These are phyloP conservation scores for Alternaria dauci DNA, from an alignment of 2,329 filamentous ascomycete genomes.

Conservation along the genomic window DNA sequence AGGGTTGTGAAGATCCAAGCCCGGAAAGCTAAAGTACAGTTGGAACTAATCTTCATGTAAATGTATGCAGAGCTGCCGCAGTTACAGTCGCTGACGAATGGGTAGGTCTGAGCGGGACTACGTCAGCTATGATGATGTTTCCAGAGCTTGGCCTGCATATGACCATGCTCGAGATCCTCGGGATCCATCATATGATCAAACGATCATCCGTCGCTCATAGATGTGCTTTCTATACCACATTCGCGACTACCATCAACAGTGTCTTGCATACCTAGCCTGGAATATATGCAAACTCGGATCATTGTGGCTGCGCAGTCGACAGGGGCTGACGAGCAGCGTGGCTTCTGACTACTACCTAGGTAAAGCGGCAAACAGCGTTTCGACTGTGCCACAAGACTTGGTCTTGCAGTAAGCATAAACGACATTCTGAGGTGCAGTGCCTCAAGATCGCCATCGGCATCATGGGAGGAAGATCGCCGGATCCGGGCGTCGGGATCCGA, in stretches of 20 bases:
- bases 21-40: conserved; percentile 2
- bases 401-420: neutral
- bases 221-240: neutral
- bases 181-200: neutral
- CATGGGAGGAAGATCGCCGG: neutral
- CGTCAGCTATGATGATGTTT: neutral
- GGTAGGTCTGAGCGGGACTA: conserved; percentile 10
- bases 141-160: conserved; percentile 17
- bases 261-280: neutral
- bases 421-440: neutral
- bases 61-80: neutral
- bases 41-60: conserved; percentile 16
- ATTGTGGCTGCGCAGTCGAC: neutral
- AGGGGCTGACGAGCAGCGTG: neutral
- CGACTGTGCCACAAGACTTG: neutral
- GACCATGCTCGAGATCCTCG: conserved; percentile 15
- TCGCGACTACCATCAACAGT: neutral
- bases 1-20: conserved; percentile 13
- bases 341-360: neutral
- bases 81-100: neutral
- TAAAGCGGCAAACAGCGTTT: neutral
- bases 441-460: conserved; percentile 1
- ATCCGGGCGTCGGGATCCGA: conserved; percentile 2
- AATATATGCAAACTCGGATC: neutral
- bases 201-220: neutral